Evolutionary conservation across 345 rosid genomes (phyloP), one percentile per base, ranked within the genome.

Genomic region (Capsella bursapastoris): DNA sequence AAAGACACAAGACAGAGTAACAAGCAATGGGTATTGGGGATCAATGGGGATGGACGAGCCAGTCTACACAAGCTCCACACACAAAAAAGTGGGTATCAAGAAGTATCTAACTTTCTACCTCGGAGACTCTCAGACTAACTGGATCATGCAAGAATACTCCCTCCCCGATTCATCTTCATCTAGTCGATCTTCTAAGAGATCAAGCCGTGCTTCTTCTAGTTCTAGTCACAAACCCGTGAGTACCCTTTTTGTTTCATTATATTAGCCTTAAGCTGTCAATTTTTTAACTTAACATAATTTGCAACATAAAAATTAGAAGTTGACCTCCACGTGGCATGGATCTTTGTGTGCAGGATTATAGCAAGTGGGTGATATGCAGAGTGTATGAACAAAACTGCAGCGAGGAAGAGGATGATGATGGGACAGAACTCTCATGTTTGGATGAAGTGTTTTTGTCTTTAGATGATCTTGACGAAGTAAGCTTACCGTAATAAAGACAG

Each of bases 391-490:
- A 84, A 28, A 77, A 58, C n/a, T 59, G 75, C 28, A 70, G 75
- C 9, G 76, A 76, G 27, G 85, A 79, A 4, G 89, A 81, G 6
- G 77, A 77, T 34, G 91, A 82, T 4, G 87, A 83, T 59, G 88
- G 85, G 64, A 67, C 81, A n/a, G 95, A 89, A 64, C 91, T 94
- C 10, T 94, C 98, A 16, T 89, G 97, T 73, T 83, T 94, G 80
- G 98, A 91, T 64, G 98, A 94, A 85, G 96, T 94, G 15, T 94
- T 94, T 74, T 73, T 94, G 73, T 91, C 98, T 8, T 73, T 94
- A 76, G 98, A 94, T 50, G 98, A 94, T 78, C 85, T 91, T 27
- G 98, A 94, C 59, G 98, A 94, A 83, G 91, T 91, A 66, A 91
- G 94, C 83, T 83, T 88, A 77, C 90, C 97, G 74, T 73, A 68